Percentiles rank a stretch among this genome's conserved stretches.
Conservation (phyloP, 208 protist genomes). For the Baffinella frigidus region DNA sequence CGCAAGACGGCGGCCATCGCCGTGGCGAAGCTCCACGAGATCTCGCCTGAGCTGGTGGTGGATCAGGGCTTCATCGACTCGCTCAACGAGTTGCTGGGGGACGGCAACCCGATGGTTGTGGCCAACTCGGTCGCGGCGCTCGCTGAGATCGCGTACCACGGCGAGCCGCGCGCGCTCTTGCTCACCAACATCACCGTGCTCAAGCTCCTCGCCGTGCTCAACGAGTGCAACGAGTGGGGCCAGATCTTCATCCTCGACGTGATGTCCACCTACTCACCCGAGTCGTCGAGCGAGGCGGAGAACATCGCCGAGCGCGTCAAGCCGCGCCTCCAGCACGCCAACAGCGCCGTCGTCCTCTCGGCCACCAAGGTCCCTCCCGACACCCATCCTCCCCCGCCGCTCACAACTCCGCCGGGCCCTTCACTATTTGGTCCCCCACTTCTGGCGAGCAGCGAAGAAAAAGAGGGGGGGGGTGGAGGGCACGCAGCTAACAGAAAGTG, state of each 20-base stretch:
- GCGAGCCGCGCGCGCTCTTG: constrained; percentile 72
- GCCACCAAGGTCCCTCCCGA: constrained; percentile 2
- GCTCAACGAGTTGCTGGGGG: constrained; percentile 85
- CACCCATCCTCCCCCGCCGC: background rate
- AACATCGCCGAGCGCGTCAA: constrained; percentile 88
- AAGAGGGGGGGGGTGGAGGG: too few species aligned
- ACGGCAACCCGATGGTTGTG: constrained; percentile 94
- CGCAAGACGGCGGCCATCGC: constrained; percentile 94
- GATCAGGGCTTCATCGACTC: constrained; percentile 81
- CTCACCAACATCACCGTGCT: constrained; percentile 82
- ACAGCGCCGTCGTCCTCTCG: constrained; percentile 86
- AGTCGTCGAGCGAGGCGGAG: constrained; percentile 78
- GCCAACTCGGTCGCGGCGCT: constrained; percentile 91
- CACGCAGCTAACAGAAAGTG: too few species aligned
- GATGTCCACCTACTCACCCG: constrained; percentile 75
- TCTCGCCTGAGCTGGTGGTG: constrained; percentile 83
- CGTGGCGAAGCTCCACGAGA: constrained; percentile 94
- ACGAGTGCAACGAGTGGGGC: constrained; percentile 87
- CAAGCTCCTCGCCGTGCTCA: constrained; percentile 90
- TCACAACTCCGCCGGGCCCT: too few species aligned
- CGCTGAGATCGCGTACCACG: constrained; percentile 84
- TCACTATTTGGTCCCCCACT: too few species aligned
- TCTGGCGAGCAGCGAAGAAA: too few species aligned
- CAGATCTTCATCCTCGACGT: constrained; percentile 96
- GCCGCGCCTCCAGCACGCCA: constrained; percentile 92